These are phyloP conservation scores for Wickerhamomyces subpelliculosus DNA, from an alignment of 805 yeast genomes.

Conservation along the genomic window DNA sequence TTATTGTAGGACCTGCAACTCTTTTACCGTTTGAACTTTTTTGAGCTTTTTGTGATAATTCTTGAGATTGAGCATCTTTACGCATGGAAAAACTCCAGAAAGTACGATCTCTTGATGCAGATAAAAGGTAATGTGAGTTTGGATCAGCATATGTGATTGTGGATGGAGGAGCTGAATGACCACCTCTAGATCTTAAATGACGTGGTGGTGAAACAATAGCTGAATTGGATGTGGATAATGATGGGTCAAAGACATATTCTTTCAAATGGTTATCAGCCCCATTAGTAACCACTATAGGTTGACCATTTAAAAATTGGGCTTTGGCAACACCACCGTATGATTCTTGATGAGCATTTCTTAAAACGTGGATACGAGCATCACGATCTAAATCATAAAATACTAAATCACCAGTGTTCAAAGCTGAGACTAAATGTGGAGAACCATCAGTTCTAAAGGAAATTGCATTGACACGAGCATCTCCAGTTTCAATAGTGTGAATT, in stretches of 20 bases:
- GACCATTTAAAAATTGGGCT: constrained; percentile 78
- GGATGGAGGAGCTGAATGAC: constrained; percentile 91
- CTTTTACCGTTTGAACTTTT: constrained; percentile 39
- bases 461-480: constrained; percentile 38
- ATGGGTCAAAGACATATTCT: constrained; percentile 91
- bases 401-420: constrained; percentile 73
- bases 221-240: constrained; percentile 51
- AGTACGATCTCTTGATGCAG: constrained; percentile 81
- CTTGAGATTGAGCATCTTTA: constrained; percentile 95
- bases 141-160: constrained; percentile 69
- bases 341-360: constrained; percentile 69
- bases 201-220: constrained; percentile 84
- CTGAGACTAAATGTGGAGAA: constrained; percentile 72
- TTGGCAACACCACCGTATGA: constrained; percentile 70
- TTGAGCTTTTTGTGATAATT: constrained; percentile 70
- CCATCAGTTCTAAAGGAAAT: constrained; percentile 92
- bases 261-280: constrained; percentile 89
- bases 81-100: constrained; percentile 90
- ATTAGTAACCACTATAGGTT: constrained; percentile 79
- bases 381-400: constrained; percentile 77
- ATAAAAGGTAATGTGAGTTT: constrained; percentile 74
- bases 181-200: constrained; percentile 87
- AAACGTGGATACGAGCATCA: constrained; percentile 65
- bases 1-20: constrained; percentile 50
- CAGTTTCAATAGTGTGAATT: constrained; percentile 41